These are phyloP conservation scores for Calonectria pseudoreteaudii DNA, from an alignment of 2,329 filamentous ascomycete species.

Conservation along the genomic window DNA sequence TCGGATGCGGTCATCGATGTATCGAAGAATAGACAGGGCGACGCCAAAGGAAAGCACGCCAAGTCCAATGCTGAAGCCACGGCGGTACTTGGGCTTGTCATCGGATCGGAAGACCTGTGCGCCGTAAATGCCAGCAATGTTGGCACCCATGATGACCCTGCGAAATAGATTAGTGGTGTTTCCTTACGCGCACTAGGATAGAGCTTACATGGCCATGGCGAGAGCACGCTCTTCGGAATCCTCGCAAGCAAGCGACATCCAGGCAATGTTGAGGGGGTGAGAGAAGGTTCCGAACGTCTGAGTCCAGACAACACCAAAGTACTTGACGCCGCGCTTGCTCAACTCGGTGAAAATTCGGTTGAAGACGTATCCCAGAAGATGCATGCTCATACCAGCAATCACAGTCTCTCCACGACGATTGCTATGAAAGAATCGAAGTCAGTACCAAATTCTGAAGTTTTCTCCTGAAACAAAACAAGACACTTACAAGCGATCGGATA, in stretches of 20 bases:
- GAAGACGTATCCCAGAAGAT: constrained; percentile 65
- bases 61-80: constrained; percentile 61
- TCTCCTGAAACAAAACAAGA: not conserved
- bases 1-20: constrained; percentile 54
- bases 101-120: constrained; percentile 69
- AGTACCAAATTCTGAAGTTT: not conserved
- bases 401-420: constrained; percentile 65
- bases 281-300: constrained; percentile 66
- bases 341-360: constrained; percentile 64
- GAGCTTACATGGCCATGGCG: constrained; percentile 67
- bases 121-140: constrained; percentile 71
- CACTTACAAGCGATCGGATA: constrained; percentile 64
- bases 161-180: not conserved
- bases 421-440: constrained; percentile 32
- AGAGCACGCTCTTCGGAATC: constrained; percentile 69
- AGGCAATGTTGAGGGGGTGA: constrained; percentile 70
- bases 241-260: constrained; percentile 67
- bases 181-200: too few species aligned
- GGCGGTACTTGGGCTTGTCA: constrained; percentile 62
- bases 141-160: constrained; percentile 71
- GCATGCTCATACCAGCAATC: constrained; percentile 59
- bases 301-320: constrained; percentile 68
- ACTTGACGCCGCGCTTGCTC: constrained; percentile 54
- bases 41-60: constrained; percentile 58
- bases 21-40: constrained; percentile 54